These are phyloP conservation scores for Larix kaempferi DNA, from an alignment of 75 land plant species.

Conservation along the genomic window DNA sequence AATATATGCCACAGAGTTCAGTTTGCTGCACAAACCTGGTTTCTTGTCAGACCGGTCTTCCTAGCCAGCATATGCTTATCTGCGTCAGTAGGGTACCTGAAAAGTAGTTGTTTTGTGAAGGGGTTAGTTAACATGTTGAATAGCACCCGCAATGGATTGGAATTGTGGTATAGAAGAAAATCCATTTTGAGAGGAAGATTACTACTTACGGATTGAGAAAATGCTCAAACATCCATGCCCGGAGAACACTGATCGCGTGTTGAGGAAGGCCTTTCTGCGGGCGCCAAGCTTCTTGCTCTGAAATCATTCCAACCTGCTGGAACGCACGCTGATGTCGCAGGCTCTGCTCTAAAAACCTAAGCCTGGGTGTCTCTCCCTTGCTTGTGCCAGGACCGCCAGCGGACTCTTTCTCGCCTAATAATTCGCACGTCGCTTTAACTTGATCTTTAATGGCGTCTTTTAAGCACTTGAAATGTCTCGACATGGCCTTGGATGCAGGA, in stretches of 20 bases:
- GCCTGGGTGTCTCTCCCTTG: conserved; percentile 79
- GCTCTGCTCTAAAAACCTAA: conserved; percentile 59
- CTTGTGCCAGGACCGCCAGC: conserved; percentile 34
- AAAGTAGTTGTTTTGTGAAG: neutral
- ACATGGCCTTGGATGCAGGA: conserved; percentile 84
- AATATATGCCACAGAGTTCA: neutral
- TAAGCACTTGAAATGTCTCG: conserved; percentile 84
- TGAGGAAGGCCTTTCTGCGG: conserved; percentile 38
- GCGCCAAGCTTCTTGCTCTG: conserved; percentile 25
- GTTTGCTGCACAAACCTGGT: conserved; percentile 55
- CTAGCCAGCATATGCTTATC: conserved; percentile 90
- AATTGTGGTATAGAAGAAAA: neutral
- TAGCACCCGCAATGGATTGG: conserved; percentile 53
- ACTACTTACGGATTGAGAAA: conserved; percentile 40
- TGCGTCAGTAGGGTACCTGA: conserved; percentile 94
- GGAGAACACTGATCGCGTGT: conserved; percentile 27
- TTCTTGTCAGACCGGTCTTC: conserved; percentile 93
- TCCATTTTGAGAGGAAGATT: neutral
- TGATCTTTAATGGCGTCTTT: conserved; percentile 70
- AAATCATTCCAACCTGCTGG: conserved; percentile 75
- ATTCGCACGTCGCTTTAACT: conserved; percentile 50
- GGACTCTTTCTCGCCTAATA: conserved; percentile 72
- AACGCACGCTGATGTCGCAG: conserved; percentile 83
- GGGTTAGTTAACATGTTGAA: no score
- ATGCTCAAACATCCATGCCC: conserved; percentile 39